Conservation (phyloP, 345 rosid genomes). For the Brassica rapa region DNA sequence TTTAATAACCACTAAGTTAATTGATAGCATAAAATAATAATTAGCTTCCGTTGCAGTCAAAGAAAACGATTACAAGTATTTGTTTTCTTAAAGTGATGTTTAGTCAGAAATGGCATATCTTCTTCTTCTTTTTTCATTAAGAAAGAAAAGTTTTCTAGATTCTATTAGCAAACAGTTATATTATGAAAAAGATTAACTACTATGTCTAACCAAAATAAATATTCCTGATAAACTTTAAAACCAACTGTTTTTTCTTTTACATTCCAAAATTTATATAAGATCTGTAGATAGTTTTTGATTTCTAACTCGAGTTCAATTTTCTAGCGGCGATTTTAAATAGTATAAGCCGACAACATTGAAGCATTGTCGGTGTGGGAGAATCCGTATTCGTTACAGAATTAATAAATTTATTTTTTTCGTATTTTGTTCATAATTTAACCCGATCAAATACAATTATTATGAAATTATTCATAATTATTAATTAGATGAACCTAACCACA, state of each 20-base stretch:
- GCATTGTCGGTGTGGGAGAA: constrained; percentile 42
- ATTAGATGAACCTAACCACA: constrained; percentile 25
- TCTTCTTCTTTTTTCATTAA: neutral
- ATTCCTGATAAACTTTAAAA: neutral
- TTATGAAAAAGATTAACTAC: neutral
- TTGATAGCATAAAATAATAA: constrained; percentile 15
- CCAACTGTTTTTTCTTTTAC: neutral
- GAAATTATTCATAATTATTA: constrained; percentile 25
- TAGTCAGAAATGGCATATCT: constrained; percentile 28
- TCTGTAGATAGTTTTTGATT: neutral
- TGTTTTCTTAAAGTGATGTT: constrained; percentile 19
- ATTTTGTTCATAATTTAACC: constrained; percentile 33
- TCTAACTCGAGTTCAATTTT: neutral
- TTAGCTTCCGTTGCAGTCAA: constrained; percentile 3
- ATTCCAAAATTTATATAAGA: neutral
- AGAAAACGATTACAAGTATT: constrained; percentile 12
- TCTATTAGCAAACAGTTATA: constrained; percentile 19
- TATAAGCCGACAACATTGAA: constrained; percentile 40
- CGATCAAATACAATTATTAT: neutral
- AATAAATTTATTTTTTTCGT: constrained; percentile 19
- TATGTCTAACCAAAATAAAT: constrained; percentile 27
- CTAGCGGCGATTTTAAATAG: neutral
- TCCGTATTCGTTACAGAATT: constrained; percentile 31
- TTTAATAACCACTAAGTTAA: constrained; percentile 12
- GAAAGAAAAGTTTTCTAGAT: constrained; percentile 30